Conservation (phyloP, 257 asterid genomes). For the Leonotis leonurus region DNA sequence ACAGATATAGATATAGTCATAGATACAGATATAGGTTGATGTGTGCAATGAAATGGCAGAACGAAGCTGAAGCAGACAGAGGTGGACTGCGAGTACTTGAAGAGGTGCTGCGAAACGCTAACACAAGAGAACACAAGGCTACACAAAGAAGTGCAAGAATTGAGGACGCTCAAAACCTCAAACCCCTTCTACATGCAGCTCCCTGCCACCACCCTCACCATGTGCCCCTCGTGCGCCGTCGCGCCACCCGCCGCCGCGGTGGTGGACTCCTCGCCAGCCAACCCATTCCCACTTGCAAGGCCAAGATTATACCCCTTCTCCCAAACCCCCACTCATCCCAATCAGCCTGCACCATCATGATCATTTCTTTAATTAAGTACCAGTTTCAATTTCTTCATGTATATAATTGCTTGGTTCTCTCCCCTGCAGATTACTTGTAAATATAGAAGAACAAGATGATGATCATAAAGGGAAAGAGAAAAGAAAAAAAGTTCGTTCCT, state of each 20-base stretch:
- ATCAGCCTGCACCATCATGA: constrained; percentile 50
- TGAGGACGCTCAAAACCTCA: constrained; percentile 62
- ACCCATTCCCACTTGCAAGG: constrained; percentile 36
- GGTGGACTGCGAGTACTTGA: constrained; percentile 77
- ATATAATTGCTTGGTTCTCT: too few species aligned
- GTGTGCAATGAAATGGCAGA: constrained; percentile 37
- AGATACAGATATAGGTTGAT: too few species aligned
- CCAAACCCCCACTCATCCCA: too few species aligned
- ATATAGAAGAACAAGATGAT: too few species aligned
- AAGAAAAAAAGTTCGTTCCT: neutral
- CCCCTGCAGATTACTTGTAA: too few species aligned
- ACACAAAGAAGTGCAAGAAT: constrained; percentile 65
- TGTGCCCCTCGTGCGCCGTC: constrained; percentile 79
- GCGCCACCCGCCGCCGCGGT: constrained; percentile 20
- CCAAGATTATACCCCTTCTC: constrained; percentile 58
- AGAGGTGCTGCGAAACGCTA: constrained; percentile 68
- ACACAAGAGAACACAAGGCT: constrained; percentile 67
- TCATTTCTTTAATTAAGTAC: too few species aligned
- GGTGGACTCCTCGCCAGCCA: neutral
- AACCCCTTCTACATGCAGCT: constrained; percentile 65
- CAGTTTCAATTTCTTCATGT: too few species aligned
- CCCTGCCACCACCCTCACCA: constrained; percentile 80
- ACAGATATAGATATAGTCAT: neutral
- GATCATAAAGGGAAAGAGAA: too few species aligned
- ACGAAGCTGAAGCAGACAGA: constrained; percentile 88